phyloP scores from a whole-genome alignment of 139 green algal species.

The Picochlorum sp. region DNA sequence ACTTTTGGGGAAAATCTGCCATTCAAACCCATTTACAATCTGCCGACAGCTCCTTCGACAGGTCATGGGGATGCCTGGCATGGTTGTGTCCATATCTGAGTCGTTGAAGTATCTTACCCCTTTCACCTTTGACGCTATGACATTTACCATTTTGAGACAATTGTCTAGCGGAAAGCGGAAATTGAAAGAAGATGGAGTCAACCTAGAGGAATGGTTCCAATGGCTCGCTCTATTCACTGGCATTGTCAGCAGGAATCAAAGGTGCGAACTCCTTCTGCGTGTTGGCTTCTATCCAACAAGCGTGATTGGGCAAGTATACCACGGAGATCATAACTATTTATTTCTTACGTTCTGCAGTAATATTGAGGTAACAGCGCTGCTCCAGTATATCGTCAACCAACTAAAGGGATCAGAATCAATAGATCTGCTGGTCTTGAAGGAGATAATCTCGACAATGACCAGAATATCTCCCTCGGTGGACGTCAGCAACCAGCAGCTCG shows the following conservation, averaged over 20 bases:
- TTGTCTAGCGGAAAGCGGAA: conserved; percentile 35
- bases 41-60: conserved; percentile 40
- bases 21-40: conserved; percentile 39
- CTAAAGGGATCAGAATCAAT: conserved; percentile 51
- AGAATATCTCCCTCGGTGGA: conserved; percentile 31
- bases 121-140: conserved; percentile 51
- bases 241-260: conserved; percentile 12
- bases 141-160: conserved; percentile 56
- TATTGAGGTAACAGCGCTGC: conserved; percentile 45
- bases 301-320: too few species aligned
- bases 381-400: conserved; percentile 64
- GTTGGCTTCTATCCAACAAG: too few species aligned
- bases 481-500: conserved; percentile 47
- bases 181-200: conserved; percentile 71
- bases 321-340: too few species aligned
- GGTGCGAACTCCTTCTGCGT: not conserved
- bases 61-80: conserved; percentile 49
- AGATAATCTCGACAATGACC: conserved; percentile 53
- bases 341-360: not conserved
- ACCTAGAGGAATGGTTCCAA: conserved; percentile 67
- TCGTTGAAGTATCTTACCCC: conserved; percentile 63
- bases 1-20: conserved; percentile 50
- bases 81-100: conserved; percentile 61
- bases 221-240: conserved; percentile 59
- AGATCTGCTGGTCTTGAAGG: conserved; percentile 65